Base-by-base conservation (phyloP, 495 filamentous ascomycete species). In the Chaetomium tenue region DNA sequence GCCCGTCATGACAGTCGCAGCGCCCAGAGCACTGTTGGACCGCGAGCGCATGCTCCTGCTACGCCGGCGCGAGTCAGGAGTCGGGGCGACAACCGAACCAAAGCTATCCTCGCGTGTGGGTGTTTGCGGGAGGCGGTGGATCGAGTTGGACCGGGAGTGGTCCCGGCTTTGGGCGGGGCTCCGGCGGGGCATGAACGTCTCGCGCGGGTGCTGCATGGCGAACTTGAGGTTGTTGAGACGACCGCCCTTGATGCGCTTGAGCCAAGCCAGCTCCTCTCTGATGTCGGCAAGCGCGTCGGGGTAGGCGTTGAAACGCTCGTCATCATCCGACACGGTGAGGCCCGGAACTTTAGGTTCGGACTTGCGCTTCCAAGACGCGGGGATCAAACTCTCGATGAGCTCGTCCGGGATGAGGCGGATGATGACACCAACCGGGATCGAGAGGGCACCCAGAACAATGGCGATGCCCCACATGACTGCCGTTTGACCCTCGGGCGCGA, bases 161-260 rank as follows among this genome's bases (percentile, higher is more conserved):
- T 72, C 71, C 3, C 74, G 61, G 69, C 74, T 75, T 55, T 87
- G 85, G 22, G 88, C 91, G 23, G 87, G 88, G 70, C 88, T 93
- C 67, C 89, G 83, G 56, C 85, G 84, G 52, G 87, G 83, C 47
- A 93, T 75, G 60, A 94, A 81, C 55, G 86, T 84, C 71, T 95
- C 87, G 40, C 83, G 82, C 9, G 92, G 90, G 74, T 96, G 87
- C 69, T 89, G 83, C 50, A 96, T 82, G 66, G 88, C 90, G 75
- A 96, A 95, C 70, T 88, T 90, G 66, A 98, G 83, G 65, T 91
- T 86, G 74, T 89, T 92, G 54, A 98, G 77, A 62, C 94, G 91
- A 33, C 95, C 95, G 65, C 94, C 95, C 70, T 92, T 93, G 66
- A 97, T 82, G 66, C 84, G 91, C 80, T 92, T 96, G 72, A 98